These are phyloP conservation scores for Fusarium solani-melongenae DNA, from an alignment of 2,329 filamentous ascomycete species.

Conservation along the genomic window DNA sequence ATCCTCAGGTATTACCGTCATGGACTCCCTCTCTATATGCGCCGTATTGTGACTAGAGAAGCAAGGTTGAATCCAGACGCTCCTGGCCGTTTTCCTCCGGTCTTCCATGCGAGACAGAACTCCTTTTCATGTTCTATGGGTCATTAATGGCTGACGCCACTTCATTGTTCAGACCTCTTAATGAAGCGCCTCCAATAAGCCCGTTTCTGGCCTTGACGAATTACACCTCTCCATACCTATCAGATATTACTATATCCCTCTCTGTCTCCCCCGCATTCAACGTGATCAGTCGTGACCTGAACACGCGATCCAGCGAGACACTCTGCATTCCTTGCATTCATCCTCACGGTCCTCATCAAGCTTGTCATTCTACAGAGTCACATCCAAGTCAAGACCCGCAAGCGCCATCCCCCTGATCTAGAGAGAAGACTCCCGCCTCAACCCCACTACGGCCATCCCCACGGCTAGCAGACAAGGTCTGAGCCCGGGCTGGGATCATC, in stretches of 20 bases:
- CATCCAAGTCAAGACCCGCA: slow-evolving; percentile 16
- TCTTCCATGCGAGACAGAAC: neutral
- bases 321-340: slow-evolving; percentile 24
- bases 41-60: neutral
- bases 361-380: neutral
- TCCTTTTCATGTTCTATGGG: neutral
- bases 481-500: too few relatives aligned
- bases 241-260: slow-evolving; percentile 11
- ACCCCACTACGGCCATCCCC: slow-evolving; percentile 36
- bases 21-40: neutral
- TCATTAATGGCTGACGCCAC: slow-evolving; percentile 27
- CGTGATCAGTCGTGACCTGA: slow-evolving; percentile 8
- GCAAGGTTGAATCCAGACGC: neutral
- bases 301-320: slow-evolving; percentile 30
- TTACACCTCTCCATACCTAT: neutral
- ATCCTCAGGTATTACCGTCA: slow-evolving; percentile 4
- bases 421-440: slow-evolving; percentile 20
- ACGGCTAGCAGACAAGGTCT: slow-evolving; percentile 27
- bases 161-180: slow-evolving; percentile 23
- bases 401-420: slow-evolving; percentile 34
- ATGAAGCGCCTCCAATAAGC: slow-evolving; percentile 20
- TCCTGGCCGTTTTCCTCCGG: neutral
- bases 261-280: slow-evolving; percentile 30
- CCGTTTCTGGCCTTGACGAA: neutral
- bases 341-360: neutral